These are phyloP conservation scores for Fusarium coffeatum DNA, from an alignment of 2,329 filamentous ascomycete genomes.

Conservation along the genomic window DNA sequence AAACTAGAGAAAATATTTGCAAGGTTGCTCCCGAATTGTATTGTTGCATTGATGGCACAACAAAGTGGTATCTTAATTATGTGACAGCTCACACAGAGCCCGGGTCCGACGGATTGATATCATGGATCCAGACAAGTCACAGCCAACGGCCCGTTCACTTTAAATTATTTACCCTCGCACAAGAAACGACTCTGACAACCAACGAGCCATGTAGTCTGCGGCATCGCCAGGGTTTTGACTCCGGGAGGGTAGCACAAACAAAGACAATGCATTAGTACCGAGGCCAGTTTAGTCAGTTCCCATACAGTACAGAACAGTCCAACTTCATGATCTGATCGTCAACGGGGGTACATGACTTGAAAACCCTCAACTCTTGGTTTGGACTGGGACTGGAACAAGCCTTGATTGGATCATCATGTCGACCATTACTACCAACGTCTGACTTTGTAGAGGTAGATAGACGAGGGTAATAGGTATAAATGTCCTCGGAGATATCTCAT, in stretches of 20 bases:
- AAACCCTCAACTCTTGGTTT: background rate
- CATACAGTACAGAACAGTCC: background rate
- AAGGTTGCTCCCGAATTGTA: background rate
- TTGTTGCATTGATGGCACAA: background rate
- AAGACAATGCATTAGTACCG: background rate
- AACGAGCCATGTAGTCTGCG: conserved; percentile 2
- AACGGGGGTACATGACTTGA: background rate
- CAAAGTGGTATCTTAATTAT: background rate
- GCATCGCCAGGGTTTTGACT: background rate
- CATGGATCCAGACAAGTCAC: background rate
- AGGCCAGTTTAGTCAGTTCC: background rate
- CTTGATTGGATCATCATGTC: background rate
- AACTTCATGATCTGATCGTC: conserved; percentile 22
- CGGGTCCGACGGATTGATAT: conserved; percentile 31
- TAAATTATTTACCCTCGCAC: background rate
- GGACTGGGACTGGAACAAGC: background rate
- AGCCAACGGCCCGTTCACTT: conserved; percentile 3
- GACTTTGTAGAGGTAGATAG: background rate
- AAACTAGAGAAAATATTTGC: background rate
- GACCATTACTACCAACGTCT: background rate
- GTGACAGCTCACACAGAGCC: conserved; percentile 30
- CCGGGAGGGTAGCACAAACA: conserved; percentile 5
- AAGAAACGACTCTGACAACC: conserved; percentile 1
- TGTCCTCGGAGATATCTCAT: background rate
- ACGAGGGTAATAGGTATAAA: background rate